Percentiles rank a stretch among this genome's conserved stretches.
phyloP scores from a whole-genome alignment of 495 filamentous ascomycete species.

The Aspergillus coremiiformis region DNA sequence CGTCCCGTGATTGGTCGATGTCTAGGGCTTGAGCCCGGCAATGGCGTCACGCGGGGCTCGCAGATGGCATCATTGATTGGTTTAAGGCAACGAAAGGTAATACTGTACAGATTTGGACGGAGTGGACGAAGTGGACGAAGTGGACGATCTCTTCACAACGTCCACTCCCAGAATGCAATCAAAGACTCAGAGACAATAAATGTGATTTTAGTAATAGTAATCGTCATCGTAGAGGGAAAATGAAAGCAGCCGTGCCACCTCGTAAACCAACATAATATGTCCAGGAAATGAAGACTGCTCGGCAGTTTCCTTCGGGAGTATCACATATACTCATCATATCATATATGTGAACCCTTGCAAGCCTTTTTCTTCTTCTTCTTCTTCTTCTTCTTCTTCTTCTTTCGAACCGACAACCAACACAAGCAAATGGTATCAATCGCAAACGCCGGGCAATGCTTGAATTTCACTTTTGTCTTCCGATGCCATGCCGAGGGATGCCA shows the following conservation, averaged over 20 bases:
- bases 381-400: no score
- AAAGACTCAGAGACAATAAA: no score
- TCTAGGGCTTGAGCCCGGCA: slow-evolving; percentile 27
- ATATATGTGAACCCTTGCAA: neutral
- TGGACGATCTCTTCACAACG: no score
- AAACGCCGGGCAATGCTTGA: slow-evolving; percentile 23
- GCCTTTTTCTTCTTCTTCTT: slow-evolving; percentile 9
- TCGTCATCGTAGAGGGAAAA: no score
- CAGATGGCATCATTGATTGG: slow-evolving; percentile 18
- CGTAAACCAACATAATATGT: slow-evolving; percentile 3
- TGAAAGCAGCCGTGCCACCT: neutral
- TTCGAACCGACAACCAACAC: slow-evolving; percentile 9
- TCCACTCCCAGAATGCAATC: no score
- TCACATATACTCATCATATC: neutral
- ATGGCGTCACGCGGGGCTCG: slow-evolving; percentile 17
- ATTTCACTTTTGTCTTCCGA: slow-evolving; percentile 4
- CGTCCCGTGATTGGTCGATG: slow-evolving; percentile 12
- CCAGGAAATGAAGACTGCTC: slow-evolving; percentile 13
- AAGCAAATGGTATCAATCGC: slow-evolving; percentile 26
- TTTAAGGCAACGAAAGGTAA: no score
- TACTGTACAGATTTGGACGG: no score
- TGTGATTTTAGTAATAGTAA: no score
- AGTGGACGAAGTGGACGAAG: no score
- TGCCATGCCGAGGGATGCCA: neutral
- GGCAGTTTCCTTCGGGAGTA: slow-evolving; percentile 4